Base-by-base conservation (phyloP, 805 yeast genomes). In the Nakazawaea siamensis region DNA sequence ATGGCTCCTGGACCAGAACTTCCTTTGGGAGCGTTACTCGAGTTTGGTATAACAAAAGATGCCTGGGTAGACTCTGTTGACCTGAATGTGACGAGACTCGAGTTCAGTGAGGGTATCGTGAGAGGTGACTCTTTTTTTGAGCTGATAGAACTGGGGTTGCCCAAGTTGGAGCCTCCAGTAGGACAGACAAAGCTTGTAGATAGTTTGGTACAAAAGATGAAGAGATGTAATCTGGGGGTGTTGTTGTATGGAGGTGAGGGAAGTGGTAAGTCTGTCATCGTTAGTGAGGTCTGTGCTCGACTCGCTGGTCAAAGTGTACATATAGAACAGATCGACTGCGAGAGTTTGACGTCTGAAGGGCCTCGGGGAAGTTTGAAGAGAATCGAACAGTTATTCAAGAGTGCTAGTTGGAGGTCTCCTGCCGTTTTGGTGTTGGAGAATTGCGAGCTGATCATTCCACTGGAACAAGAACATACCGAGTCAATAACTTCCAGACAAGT, bases 211-310 rank as follows among this genome's bases (percentile, higher is more conserved):
- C 62, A 62, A 6, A 50, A 66, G 0, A 46, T 77, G 3, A 48
- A 61, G 5, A 54, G 66, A 27, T 70, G 69, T 5, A 66, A 64
- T 33, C 51, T 66, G 6, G 84, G 90, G 2, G 60, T 76, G 0
- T 57, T 86, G 35, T 48, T 88, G 0, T 68, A 75, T 44, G 97
- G 97, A 0, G 57, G 76, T 16, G 62, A 83, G 1, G 97, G 96
- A 0, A 70, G 85, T 41, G 97, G 97, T 0, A 90, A 90, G 51
- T 62, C 92, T 0, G 55, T 74, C 2, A 41, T 80, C 2, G 48
- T 76, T 12, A 54, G 63, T 3, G 58, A 66, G 18, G 50, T 81
- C 1, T n/a, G n/a, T n/a, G n/a, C n/a, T n/a, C n/a, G n/a, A n/a
- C n/a, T n/a, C n/a, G 46, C 64, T 0, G 39, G 57, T 1, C 45